phyloP scores from a whole-genome alignment of 805 yeast genomes.

The Zygosaccharomyces bisporus region DNA sequence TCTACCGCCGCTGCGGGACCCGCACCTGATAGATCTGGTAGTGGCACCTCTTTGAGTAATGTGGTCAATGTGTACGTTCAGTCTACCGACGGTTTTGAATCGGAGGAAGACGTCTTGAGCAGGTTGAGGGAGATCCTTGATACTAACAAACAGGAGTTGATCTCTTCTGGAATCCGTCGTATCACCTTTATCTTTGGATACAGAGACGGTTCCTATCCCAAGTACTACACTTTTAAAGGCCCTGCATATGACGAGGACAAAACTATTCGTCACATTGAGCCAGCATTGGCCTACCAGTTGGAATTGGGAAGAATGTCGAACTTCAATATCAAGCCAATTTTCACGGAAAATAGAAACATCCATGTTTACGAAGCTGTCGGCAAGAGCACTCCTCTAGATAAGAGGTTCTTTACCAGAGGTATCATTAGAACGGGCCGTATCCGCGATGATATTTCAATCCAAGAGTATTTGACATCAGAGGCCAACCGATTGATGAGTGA shows the following conservation, averaged over 20 bases:
- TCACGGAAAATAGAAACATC: slow-evolving; percentile 94
- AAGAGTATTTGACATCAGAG: slow-evolving; percentile 93
- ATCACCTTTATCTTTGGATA: slow-evolving; percentile 86
- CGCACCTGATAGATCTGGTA: slow-evolving; percentile 46
- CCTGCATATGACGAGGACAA: slow-evolving; percentile 82
- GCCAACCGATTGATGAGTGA: slow-evolving; percentile 95
- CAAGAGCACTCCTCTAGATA: slow-evolving; percentile 88
- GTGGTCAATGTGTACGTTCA: slow-evolving; percentile 79
- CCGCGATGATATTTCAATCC: slow-evolving; percentile 86
- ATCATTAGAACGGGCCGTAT: slow-evolving; percentile 94
- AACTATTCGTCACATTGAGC: slow-evolving; percentile 96
- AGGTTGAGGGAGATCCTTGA: slow-evolving; percentile 63
- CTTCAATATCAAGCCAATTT: slow-evolving; percentile 90
- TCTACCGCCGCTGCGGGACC: slow-evolving; percentile 42
- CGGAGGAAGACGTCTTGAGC: slow-evolving; percentile 63
- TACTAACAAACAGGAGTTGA: slow-evolving; percentile 66
- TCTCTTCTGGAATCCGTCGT: slow-evolving; percentile 78
- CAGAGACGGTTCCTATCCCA: slow-evolving; percentile 83
- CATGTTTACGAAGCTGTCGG: slow-evolving; percentile 97
- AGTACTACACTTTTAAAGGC: slow-evolving; percentile 91
- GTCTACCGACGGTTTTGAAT: slow-evolving; percentile 66
- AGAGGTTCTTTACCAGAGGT: slow-evolving; percentile 95
- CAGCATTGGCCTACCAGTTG: slow-evolving; percentile 95
- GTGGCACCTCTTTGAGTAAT: slow-evolving; percentile 52
- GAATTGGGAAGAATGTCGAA: slow-evolving; percentile 92